Conservation (phyloP, 768 basidiomycete species). For the Agrocybe chaxingu region DNA sequence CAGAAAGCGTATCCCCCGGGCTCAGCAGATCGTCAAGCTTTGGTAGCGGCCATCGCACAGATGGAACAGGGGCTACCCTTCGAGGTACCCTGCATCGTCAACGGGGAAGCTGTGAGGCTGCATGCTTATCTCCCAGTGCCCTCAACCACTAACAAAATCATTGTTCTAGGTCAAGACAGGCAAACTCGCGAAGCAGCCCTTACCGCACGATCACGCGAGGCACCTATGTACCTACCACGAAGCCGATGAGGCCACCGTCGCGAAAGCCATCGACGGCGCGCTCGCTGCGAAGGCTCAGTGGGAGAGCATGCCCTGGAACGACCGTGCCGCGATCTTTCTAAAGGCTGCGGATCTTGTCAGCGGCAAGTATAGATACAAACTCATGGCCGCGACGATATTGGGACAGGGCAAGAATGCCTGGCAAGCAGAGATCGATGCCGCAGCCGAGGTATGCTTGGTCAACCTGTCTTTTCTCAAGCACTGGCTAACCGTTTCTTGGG, state of each 20-base stretch:
- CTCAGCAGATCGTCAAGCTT: slow-evolving; percentile 69
- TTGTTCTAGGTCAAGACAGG: slow-evolving; percentile 70
- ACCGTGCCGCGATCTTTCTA: slow-evolving; percentile 96
- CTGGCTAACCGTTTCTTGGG: neutral
- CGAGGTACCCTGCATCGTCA: slow-evolving; percentile 90
- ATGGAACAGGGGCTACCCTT: slow-evolving; percentile 85
- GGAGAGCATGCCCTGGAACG: slow-evolving; percentile 96
- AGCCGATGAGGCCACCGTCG: slow-evolving; percentile 74
- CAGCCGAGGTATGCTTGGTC: slow-evolving; percentile 73
- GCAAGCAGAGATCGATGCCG: slow-evolving; percentile 99
- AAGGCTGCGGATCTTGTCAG: slow-evolving; percentile 96
- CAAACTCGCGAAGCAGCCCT: slow-evolving; percentile 69
- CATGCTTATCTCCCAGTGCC: neutral
- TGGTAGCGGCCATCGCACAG: slow-evolving; percentile 70
- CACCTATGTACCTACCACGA: slow-evolving; percentile 86
- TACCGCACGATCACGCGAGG: slow-evolving; percentile 83
- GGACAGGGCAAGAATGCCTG: slow-evolving; percentile 99
- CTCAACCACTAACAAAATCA: too few species aligned
- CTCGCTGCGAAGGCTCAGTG: slow-evolving; percentile 83
- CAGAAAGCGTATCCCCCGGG: slow-evolving; percentile 78
- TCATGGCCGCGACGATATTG: slow-evolving; percentile 95
- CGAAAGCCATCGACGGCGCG: slow-evolving; percentile 81
- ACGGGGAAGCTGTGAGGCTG: slow-evolving; percentile 73
- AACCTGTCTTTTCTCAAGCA: neutral
- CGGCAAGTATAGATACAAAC: slow-evolving; percentile 93